Percentiles rank a stretch among this genome's conserved stretches.
Conservation (phyloP, 495 filamentous ascomycete genomes). For the Darksidea phi region DNA sequence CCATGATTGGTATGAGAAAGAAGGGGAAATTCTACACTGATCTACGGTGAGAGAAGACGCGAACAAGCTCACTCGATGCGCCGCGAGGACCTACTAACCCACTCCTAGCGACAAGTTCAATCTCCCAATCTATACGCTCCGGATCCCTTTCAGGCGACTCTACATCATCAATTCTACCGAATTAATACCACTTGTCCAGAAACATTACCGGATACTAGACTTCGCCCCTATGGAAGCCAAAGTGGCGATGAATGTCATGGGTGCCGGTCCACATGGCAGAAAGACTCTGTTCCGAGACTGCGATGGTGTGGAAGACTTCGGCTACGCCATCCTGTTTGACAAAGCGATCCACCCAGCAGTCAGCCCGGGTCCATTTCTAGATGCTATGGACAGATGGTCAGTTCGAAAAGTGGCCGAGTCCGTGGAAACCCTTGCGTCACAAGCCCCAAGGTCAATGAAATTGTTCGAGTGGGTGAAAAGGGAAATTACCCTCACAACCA, state of each 20-base stretch:
- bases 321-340: slow-evolving; percentile 40
- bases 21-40: slow-evolving; percentile 21
- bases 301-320: slow-evolving; percentile 39
- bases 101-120: slow-evolving; percentile 20
- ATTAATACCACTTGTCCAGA: slow-evolving; percentile 43
- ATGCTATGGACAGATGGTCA: slow-evolving; percentile 48
- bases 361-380: slow-evolving; percentile 39
- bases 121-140: slow-evolving; percentile 42
- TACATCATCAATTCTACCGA: slow-evolving; percentile 44
- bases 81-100: neutral
- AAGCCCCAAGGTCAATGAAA: slow-evolving; percentile 6
- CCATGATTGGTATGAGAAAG: slow-evolving; percentile 24
- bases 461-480: slow-evolving; percentile 46
- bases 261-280: slow-evolving; percentile 37
- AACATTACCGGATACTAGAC: slow-evolving; percentile 41
- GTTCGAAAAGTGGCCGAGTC: slow-evolving; percentile 35
- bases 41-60: slow-evolving; percentile 10
- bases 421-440: slow-evolving; percentile 26
- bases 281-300: slow-evolving; percentile 37
- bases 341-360: slow-evolving; percentile 41
- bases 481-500: slow-evolving; percentile 52
- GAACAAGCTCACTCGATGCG: neutral
- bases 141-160: slow-evolving; percentile 41
- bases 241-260: slow-evolving; percentile 40
- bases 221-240: slow-evolving; percentile 46